Evolutionary conservation across 1,139 yeast species (phyloP).

Genomic region (Magnusiomyces suaveolens): DNA sequence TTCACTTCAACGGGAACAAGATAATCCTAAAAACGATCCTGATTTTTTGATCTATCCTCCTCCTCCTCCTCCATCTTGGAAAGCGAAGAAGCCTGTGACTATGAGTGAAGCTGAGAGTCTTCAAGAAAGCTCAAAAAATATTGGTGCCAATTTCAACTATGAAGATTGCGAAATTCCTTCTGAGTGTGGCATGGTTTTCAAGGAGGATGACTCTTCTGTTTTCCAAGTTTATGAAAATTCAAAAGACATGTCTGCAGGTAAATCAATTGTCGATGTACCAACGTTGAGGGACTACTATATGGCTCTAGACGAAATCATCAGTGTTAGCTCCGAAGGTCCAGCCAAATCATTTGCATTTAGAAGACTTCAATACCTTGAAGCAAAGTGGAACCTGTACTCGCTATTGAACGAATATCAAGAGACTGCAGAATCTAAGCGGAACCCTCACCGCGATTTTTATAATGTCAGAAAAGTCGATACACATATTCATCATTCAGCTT

Average conservation of each 20-base stretch:
- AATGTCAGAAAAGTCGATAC: constrained; percentile 98
- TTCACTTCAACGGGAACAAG: constrained; percentile 62
- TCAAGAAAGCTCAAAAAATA: constrained; percentile 13
- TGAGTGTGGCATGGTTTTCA: constrained; percentile 41
- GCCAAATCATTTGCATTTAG: constrained; percentile 95
- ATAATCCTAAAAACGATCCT: constrained; percentile 70
- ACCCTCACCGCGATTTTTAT: constrained; percentile 95
- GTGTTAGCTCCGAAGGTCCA: constrained; percentile 86
- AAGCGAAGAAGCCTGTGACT: constrained; percentile 42
- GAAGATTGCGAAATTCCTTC: constrained; percentile 58
- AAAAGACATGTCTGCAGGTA: constrained; percentile 24
- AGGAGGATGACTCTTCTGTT: constrained; percentile 53
- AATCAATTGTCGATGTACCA: constrained; percentile 55
- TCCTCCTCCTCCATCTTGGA: constrained; percentile 91
- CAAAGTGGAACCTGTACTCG: constrained; percentile 89
- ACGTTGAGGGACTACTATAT: constrained; percentile 70
- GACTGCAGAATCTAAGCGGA: constrained; percentile 66
- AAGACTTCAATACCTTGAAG: constrained; percentile 85
- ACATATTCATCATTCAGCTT: constrained; percentile 97
- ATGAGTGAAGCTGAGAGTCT: constrained; percentile 37
- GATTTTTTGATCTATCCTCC: constrained; percentile 81
- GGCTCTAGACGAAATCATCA: constrained; percentile 64
- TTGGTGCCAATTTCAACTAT: constrained; percentile 51
- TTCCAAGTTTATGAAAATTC: constrained; percentile 48
- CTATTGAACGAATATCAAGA: constrained; percentile 88